Evolutionary conservation across 1,284 basidiomycete genomes (phyloP).

Genomic region (Cutaneotrichosporon sp.): DNA sequence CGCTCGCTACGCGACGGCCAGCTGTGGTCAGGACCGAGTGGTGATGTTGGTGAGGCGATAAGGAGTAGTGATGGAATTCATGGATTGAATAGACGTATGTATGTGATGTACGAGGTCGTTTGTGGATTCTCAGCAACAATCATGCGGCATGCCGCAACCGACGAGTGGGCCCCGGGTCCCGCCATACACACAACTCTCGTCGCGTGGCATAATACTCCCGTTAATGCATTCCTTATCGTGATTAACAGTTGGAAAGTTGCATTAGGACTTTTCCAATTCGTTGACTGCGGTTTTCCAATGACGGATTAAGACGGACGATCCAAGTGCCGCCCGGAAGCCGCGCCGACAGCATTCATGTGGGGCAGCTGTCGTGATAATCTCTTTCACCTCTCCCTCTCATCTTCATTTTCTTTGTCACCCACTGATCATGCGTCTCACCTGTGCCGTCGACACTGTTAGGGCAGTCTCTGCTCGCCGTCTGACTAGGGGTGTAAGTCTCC

Average conservation of each 20-base stretch:
- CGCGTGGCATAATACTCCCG: neutral
- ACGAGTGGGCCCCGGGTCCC: no score
- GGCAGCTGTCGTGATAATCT: neutral
- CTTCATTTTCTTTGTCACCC: neutral
- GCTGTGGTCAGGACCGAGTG: no score
- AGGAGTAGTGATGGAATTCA: no score
- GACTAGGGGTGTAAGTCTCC: constrained; percentile 5
- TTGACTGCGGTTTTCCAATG: neutral
- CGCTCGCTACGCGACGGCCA: no score
- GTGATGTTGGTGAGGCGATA: no score
- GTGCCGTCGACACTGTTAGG: constrained; percentile 5
- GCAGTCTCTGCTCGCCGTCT: constrained; percentile 5
- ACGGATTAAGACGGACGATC: no score
- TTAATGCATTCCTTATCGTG: no score
- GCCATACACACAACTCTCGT: neutral
- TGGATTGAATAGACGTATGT: no score
- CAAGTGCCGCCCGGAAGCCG: neutral
- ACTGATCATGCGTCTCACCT: constrained; percentile 8
- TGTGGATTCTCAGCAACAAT: no score
- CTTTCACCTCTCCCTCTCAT: neutral
- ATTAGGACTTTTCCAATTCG: constrained; percentile 1
- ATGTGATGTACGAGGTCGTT: no score
- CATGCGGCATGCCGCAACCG: no score
- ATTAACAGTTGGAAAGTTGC: neutral
- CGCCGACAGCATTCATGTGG: neutral